Evolutionary conservation across 2,329 filamentous ascomycete species (phyloP), one percentile per base, ranked within the genome.

Genomic region (Dactylellina cionopaga): DNA sequence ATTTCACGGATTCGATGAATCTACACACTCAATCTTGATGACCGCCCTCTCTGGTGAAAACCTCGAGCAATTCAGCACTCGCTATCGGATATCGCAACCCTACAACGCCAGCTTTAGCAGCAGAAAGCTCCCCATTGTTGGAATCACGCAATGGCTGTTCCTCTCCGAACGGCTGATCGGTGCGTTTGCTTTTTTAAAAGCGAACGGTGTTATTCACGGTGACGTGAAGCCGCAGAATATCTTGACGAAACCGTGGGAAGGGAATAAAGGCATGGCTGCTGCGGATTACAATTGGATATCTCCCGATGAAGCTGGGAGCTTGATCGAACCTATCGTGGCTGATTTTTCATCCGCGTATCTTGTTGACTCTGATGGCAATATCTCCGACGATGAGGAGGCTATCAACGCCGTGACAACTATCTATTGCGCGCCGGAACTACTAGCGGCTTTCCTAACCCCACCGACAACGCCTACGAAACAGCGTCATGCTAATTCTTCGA

Each of bases 211-310:
- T 5, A 75, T 77, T 33, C 76, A 77, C 13, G 76, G 76, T 5
- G 76, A 77, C 19, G 64, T 77, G 5, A 77, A 77, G 43, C 76
- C 73, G 68, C 59, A 74, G 39, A 77, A 77, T 35, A 74, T 77
- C 29, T 66, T 77, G 4, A 71, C 75, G 2, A 71, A 71, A 5
- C 13, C 63, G 9, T 70, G 58, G 31, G 37, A 33, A 31, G 24
- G 37, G 15, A 3, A 39, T 11, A 13, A 15, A 24, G 22, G 7
- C 1, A 4, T 27, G 27, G 22, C 39, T 5, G 58, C 29, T 11
- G 19, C 11, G 2, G 31, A 1, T 5, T 51, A 43, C 17, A 35
- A 60, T 4, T 74, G 75, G 54, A 39, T 52, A 5, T 41, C 35
- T 1, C 17, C 29, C 0, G 68, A 73, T 7, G 52, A 31, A 44